These are phyloP conservation scores for Cicer arietinum DNA, from an alignment of 306 rosid species.

Conservation along the genomic window DNA sequence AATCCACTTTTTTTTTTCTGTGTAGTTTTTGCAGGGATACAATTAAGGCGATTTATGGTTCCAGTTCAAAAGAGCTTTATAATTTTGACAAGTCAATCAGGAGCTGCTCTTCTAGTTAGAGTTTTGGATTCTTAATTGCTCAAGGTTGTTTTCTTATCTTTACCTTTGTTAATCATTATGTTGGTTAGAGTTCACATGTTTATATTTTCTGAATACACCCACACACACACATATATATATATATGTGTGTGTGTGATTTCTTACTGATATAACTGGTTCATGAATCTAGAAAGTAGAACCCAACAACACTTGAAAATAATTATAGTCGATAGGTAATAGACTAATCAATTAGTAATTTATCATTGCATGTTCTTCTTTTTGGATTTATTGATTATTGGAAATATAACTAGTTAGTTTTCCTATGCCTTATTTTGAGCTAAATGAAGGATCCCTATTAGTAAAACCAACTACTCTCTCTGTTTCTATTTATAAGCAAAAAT, in stretches of 20 bases:
- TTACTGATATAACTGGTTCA: background rate
- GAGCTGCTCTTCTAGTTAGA: constrained; percentile 47
- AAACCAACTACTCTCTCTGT: background rate
- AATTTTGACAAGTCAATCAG: constrained; percentile 62
- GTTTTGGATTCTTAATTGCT: constrained; percentile 31
- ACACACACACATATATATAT: no score
- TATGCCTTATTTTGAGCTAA: background rate
- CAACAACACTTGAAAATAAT: constrained; percentile 21
- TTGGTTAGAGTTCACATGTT: constrained; percentile 18
- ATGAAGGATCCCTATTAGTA: background rate
- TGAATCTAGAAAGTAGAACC: constrained; percentile 17
- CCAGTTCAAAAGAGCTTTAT: constrained; percentile 70
- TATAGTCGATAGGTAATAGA: background rate
- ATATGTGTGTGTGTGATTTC: background rate
- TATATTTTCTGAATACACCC: background rate
- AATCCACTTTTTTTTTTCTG: constrained; percentile 23
- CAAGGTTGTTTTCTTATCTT: constrained; percentile 39
- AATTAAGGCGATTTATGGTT: constrained; percentile 76
- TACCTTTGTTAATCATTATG: constrained; percentile 10
- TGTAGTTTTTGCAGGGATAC: constrained; percentile 85
- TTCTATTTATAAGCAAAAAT: no score
- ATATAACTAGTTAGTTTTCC: constrained; percentile 11
- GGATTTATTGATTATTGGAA: background rate
- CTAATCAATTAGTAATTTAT: background rate
- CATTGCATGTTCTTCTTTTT: background rate